phyloP scores from a whole-genome alignment of 1,139 yeast species.

The Starmera stellimalicola region DNA sequence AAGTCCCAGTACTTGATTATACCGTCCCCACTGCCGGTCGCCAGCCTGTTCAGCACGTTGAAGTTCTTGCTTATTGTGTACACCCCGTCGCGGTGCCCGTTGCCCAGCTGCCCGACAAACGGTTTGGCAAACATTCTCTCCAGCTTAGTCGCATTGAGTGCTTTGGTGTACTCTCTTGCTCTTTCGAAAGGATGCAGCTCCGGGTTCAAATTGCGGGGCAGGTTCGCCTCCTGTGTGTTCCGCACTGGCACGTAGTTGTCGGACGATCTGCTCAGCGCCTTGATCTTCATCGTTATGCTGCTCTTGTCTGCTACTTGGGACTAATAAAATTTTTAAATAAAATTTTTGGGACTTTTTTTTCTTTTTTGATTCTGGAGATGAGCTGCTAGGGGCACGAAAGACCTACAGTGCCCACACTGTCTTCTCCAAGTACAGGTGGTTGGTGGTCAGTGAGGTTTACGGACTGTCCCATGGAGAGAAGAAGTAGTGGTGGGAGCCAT shows the following conservation, averaged over 20 bases:
- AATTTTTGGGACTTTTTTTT: not conserved
- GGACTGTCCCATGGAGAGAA: too few species aligned
- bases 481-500: too few species aligned
- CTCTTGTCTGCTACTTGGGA: not conserved
- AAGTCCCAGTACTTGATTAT: slow-evolving; percentile 89
- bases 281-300: slow-evolving; percentile 47
- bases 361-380: not conserved
- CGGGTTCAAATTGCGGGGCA: slow-evolving; percentile 88
- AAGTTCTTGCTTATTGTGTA: slow-evolving; percentile 80
- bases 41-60: slow-evolving; percentile 59
- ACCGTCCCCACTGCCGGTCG: slow-evolving; percentile 95
- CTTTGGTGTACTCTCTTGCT: slow-evolving; percentile 92
- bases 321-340: not conserved
- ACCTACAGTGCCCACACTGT: too few species aligned
- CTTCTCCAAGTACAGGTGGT: too few species aligned
- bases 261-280: slow-evolving; percentile 82
- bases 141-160: slow-evolving; percentile 88
- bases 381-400: not conserved
- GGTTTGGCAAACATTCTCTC: slow-evolving; percentile 98
- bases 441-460: too few species aligned
- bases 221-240: slow-evolving; percentile 77
- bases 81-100: slow-evolving; percentile 95
- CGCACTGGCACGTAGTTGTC: slow-evolving; percentile 89
- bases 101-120: slow-evolving; percentile 87
- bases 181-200: slow-evolving; percentile 95